Evolutionary conservation across 768 basidiomycete species (phyloP), one percentile per base, ranked within the genome.

Genomic region (Auricularia sp.): DNA sequence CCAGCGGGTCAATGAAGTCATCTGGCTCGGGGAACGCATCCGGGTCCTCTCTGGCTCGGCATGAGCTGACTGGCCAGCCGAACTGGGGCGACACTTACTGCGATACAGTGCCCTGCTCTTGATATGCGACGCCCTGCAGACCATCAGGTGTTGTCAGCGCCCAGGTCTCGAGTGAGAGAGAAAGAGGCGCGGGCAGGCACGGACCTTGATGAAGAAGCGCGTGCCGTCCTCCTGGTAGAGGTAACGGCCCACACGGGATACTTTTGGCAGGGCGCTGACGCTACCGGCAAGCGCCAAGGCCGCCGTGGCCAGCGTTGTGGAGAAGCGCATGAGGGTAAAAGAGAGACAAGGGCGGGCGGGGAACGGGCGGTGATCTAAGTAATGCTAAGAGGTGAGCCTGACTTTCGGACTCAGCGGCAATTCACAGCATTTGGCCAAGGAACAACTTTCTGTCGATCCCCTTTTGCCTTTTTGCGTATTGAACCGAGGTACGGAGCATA

Each of bases 161-260:
- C 34, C 11, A 61, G n/a, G 3, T 45, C 33, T 16, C 54, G 39
- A 7, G 29, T 29, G 29, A 29, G 29, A 29, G 29, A 29, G 29
- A 8, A 3, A 42, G 37, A 10, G 68, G 35, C 8, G 4, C 45
- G 45, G 18, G 59, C 21, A 21, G 62, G 61, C 14, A 58, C 16
- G 51, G 13, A 71, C 71, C 75, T 91, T 92, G 77, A 97, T 89
- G 76, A 86, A 94, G 77, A 95, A 96, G 63, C 94, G 77, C 45
- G 72, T 85, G 3, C 92, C 91, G 62, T 85, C 82, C 3, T 82
- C 81, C 47, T 82, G 82, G 75, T 94, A 96, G 54, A 96, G 85
- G 73, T 94, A 96, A 71, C 85, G 83, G 39, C 91, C 93, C 35
- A 78, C 72, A 54, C 91, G 82, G 45, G 87, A 79, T 69, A 97